phyloP scores from a whole-genome alignment of 345 rosid species.

The Gossypium herbaceum region DNA sequence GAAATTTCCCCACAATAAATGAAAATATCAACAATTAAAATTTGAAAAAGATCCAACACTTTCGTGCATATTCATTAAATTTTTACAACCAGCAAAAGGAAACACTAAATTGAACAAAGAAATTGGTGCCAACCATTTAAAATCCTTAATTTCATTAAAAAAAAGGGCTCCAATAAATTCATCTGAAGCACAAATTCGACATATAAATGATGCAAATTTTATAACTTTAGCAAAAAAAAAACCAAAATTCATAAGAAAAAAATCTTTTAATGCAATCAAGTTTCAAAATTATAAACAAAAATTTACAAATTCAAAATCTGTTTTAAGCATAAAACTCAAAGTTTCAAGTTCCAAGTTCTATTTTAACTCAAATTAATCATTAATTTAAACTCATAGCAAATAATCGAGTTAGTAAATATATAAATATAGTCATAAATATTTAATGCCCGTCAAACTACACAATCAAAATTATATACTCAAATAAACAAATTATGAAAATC shows the following conservation, averaged over 20 bases:
- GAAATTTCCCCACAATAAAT: conserved; percentile 3
- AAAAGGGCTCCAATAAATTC: background rate
- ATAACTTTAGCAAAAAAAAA: background rate
- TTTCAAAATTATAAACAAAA: background rate
- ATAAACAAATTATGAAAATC: background rate
- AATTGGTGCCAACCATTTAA: too few species aligned
- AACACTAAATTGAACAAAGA: too few species aligned
- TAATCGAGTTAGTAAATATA: background rate
- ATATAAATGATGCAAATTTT: background rate
- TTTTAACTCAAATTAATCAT: background rate
- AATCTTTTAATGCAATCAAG: background rate
- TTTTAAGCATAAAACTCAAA: background rate
- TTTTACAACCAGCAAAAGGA: background rate
- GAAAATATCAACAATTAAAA: conserved; percentile 21
- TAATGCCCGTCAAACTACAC: background rate
- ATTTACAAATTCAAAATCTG: background rate
- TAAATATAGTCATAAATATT: background rate
- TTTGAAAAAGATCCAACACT: conserved; percentile 21
- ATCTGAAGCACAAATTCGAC: background rate
- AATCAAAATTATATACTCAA: background rate
- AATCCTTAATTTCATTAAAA: too few species aligned
- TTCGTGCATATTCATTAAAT: background rate
- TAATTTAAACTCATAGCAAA: background rate
- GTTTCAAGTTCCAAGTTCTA: background rate
- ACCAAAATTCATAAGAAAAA: background rate